Evolutionary conservation across 495 filamentous ascomycete species (phyloP), one percentile per base, ranked within the genome.

Genomic region (Barbatosphaeria neglecta): DNA sequence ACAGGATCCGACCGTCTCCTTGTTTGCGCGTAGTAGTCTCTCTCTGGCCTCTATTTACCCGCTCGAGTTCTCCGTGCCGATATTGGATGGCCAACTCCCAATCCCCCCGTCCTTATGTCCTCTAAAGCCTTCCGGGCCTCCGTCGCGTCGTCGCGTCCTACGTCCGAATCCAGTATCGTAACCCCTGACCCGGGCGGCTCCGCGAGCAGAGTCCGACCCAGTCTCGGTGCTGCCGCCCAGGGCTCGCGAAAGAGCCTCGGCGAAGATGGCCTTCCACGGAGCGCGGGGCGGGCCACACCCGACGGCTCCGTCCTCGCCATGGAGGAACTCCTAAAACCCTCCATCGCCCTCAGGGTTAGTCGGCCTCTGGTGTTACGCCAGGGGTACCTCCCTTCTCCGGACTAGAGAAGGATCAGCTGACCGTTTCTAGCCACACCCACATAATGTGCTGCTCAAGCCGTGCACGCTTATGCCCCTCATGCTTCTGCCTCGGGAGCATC

Each of bases 391-490:
- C n/a, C n/a, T n/a, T n/a, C n/a, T n/a, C n/a, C n/a, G n/a, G n/a
- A n/a, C n/a, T n/a, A n/a, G n/a, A n/a, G n/a, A n/a, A n/a, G n/a
- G n/a, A n/a, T n/a, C 47, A 18, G 24, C 58, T 62, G 46, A 65
- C 45, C 13, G 45, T 52, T 28, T 22, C 6, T 27, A 84, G 82
- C 72, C 78, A 37, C 73, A 81, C 50, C 74, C 78, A 20, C 68
- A 74, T 16, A 76, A 69, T 27, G 54, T 76, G 39, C 70, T 70
- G 6, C 60, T 74, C n/a, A 76, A 78, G 50, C 76, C 80, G 11
- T 72, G 78, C 38, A 70, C 72, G 37, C 65, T 84, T 23, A 66
- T 77, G 37, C 81, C 81, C 6, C 62, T 84, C 41, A 69, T 79
- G 50, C 62, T 79, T 17, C 59, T 86, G 0, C 77, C 80, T 17